Conservation (phyloP, 257 asterid genomes). For the Gentiana straminea region DNA sequence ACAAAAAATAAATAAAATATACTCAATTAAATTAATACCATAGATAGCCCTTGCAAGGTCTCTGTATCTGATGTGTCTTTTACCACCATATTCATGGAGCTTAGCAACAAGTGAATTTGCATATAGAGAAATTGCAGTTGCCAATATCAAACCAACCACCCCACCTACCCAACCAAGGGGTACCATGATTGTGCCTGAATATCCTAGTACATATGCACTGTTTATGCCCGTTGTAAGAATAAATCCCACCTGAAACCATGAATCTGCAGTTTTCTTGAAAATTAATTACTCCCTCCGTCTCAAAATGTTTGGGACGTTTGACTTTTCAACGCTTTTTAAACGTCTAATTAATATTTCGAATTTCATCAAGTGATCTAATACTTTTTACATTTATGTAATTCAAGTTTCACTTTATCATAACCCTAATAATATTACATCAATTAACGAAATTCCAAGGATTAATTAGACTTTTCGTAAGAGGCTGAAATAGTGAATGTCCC, state of each 20-base stretch:
- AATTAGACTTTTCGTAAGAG: too few relatives aligned
- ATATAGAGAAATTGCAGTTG: conserved; percentile 58
- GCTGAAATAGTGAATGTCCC: too few relatives aligned
- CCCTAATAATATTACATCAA: too few relatives aligned
- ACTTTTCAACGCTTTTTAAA: too few relatives aligned
- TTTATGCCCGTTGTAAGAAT: conserved; percentile 90
- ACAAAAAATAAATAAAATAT: too few relatives aligned
- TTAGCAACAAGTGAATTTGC: conserved; percentile 82
- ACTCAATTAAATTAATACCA: conserved; percentile 33
- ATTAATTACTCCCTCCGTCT: too few relatives aligned
- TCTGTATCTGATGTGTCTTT: conserved; percentile 91
- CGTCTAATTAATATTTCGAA: too few relatives aligned
- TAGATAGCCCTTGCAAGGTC: conserved; percentile 89
- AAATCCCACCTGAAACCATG: conserved; percentile 97
- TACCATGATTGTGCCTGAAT: conserved; percentile 87
- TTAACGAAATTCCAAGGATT: too few relatives aligned
- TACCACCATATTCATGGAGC: conserved; percentile 91
- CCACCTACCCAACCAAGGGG: conserved; percentile 97
- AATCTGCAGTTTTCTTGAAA: conserved; percentile 37
- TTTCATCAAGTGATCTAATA: too few relatives aligned
- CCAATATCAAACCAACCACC: conserved; percentile 72
- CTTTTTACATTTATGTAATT: too few relatives aligned
- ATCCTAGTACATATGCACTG: conserved; percentile 94
- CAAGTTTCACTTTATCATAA: too few relatives aligned
- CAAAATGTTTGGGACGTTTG: too few relatives aligned